A percentile compares a stretch with the other conserved stretches of the same genome.
Conservation (phyloP, 2,329 filamentous ascomycete species). For the Pochonia chlamydosporia region DNA sequence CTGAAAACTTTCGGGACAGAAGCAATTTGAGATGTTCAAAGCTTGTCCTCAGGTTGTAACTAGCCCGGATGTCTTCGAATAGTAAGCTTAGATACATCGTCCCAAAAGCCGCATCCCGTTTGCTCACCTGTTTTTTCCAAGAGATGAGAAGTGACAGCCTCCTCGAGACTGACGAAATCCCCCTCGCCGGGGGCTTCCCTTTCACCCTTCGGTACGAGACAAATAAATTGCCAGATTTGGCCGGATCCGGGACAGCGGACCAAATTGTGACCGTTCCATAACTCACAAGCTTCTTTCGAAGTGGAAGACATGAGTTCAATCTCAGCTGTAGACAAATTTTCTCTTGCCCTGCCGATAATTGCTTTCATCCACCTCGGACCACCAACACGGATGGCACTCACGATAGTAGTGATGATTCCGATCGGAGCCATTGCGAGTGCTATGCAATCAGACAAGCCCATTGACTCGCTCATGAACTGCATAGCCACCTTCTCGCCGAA, state of each 20-base stretch:
- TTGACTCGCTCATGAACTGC: constrained; percentile 40
- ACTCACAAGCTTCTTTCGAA: constrained; percentile 36
- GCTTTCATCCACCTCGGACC: constrained; percentile 35
- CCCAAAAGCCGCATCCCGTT: too few species aligned
- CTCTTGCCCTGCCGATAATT: constrained; percentile 38
- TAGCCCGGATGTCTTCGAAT: too few species aligned
- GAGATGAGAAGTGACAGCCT: too few species aligned
- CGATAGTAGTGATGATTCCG: constrained; percentile 37
- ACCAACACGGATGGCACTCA: constrained; percentile 38
- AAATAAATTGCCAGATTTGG: constrained; percentile 15
- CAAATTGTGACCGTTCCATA: constrained; percentile 36
- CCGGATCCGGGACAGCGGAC: constrained; percentile 15
- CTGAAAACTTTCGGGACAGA: too few species aligned
- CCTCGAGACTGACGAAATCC: too few species aligned
- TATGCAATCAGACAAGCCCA: constrained; percentile 34
- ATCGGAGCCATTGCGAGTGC: constrained; percentile 41
- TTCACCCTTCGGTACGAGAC: not conserved
- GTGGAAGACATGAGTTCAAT: constrained; percentile 40
- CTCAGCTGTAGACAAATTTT: constrained; percentile 33
- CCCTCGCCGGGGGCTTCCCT: too few species aligned
- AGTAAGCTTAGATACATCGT: too few species aligned
- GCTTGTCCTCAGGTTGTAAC: too few species aligned
- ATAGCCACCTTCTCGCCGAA: constrained; percentile 42
- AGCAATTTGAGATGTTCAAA: too few species aligned
- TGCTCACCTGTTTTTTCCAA: too few species aligned